Conservation (phyloP, 345 rosid genomes). For the Pseudoturritis turrita region DNA sequence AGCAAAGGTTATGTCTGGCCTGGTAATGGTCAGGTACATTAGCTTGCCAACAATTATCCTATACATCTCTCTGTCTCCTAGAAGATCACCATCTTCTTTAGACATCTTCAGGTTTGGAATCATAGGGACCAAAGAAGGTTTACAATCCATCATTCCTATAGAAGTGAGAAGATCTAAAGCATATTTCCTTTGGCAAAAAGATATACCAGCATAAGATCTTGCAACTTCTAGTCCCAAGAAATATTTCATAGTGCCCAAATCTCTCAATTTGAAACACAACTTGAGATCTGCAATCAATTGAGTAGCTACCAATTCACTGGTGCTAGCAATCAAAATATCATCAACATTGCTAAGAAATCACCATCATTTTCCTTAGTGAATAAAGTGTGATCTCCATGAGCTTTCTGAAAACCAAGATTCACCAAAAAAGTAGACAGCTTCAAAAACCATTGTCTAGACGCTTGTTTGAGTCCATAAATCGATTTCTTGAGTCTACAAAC, state of each 20-base stretch:
- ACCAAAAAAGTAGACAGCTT: not conserved
- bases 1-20: too few relatives aligned
- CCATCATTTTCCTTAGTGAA: not conserved
- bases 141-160: not conserved
- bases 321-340: not conserved
- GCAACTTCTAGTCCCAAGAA: not conserved
- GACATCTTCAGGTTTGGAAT: too few relatives aligned
- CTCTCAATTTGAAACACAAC: not conserved
- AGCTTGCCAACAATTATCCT: too few relatives aligned
- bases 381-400: not conserved
- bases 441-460: not conserved
- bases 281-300: too few relatives aligned
- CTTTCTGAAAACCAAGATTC: not conserved
- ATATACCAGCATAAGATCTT: fast-evolving
- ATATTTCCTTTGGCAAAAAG: not conserved
- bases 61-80: too few relatives aligned
- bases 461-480: not conserved
- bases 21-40: too few relatives aligned
- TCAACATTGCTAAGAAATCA: not conserved
- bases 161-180: not conserved
- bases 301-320: too few relatives aligned
- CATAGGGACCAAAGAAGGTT: not conserved
- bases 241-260: not conserved
- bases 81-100: too few relatives aligned
- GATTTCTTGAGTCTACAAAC: not conserved